Evolutionary conservation across 768 basidiomycete genomes (phyloP), one percentile per base, ranked within the genome.

Genomic region (Strobilomyces dryophilus): DNA sequence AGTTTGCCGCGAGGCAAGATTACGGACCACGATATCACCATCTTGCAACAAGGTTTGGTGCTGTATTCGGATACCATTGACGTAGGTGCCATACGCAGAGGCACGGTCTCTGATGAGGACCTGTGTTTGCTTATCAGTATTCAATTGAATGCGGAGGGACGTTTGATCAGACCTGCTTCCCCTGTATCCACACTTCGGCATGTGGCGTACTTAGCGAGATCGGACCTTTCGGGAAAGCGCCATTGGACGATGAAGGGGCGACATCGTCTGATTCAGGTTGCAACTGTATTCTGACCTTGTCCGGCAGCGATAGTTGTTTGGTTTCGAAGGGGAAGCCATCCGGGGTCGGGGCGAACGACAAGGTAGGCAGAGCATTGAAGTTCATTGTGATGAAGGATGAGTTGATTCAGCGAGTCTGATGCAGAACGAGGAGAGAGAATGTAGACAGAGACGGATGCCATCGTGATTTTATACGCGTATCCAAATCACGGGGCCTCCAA

Each of bases 81-180:
- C 66, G 56, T 69, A 77, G 31, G 79, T 81, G 11, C 79, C 78
- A 48, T 77, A 75, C 8, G 73, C 58, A 7, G 77, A 72, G 17
- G 73, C 71, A 41, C 76, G 68, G 60, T 81, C 79, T 36, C 73
- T 72, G 49, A 81, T 73, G 50, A 71, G 74, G 15, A 78, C 62
- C 79, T 81, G 53, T 15, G 15, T 40, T 35, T 12, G 21, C 29
- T 39, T 24, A 17, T 68, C 35, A 67, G 49, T 18, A 31, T 50
- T 39, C 9, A 21, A 41, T 20, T n/a, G 29, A 35, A 36, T 21
- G 36, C 21, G 31, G 27, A 59, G 34, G 45, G 37, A 34, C n/a
- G 41, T 14, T 53, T 63, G 40, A n/a, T 71, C 49, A 26, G 48
- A 69, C 79, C 66, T 75, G 71, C 51, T 71, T 69, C 20, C 69